Evolutionary conservation across 176 grass and related monocot genomes (phyloP).

Genomic region (Pontederia crassipes): DNA sequence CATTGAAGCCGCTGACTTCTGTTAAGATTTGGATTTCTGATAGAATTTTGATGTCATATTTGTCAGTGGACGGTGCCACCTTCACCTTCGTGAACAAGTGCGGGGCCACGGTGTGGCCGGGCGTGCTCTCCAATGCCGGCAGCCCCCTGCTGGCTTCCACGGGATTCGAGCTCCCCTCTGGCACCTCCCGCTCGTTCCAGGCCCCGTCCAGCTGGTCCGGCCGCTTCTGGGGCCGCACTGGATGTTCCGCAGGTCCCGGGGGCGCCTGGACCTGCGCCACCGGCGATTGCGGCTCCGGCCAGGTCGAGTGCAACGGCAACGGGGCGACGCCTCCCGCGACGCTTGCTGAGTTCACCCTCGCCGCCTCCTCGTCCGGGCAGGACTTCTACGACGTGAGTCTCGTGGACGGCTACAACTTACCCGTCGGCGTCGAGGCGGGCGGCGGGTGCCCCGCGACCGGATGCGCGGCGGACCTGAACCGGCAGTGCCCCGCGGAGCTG

Average conservation of each 20-base stretch:
- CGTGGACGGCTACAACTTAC: conserved; percentile 73
- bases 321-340: conserved; percentile 47
- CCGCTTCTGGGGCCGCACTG: no score
- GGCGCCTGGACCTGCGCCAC: conserved; percentile 37
- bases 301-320: conserved; percentile 46
- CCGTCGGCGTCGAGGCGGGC: conserved; percentile 39
- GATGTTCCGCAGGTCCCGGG: neutral
- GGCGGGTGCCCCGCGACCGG: conserved; percentile 47
- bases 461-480: conserved; percentile 62
- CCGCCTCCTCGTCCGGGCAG: conserved; percentile 15
- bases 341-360: conserved; percentile 73
- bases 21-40: no score
- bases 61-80: no score
- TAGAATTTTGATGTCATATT: no score
- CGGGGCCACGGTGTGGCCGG: no score
- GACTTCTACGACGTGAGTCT: conserved; percentile 98
- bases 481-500: conserved; percentile 37
- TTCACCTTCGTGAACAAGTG: no score
- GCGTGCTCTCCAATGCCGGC: no score
- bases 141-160: no score
- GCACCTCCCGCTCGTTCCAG: no score
- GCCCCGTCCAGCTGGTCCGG: no score
- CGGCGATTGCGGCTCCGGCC: conserved; percentile 61
- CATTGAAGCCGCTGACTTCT: no score
- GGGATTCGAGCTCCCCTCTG: no score